Evolutionary conservation across 148 eudicot species (phyloP).

Genomic region (Chenopodium berlandieri): DNA sequence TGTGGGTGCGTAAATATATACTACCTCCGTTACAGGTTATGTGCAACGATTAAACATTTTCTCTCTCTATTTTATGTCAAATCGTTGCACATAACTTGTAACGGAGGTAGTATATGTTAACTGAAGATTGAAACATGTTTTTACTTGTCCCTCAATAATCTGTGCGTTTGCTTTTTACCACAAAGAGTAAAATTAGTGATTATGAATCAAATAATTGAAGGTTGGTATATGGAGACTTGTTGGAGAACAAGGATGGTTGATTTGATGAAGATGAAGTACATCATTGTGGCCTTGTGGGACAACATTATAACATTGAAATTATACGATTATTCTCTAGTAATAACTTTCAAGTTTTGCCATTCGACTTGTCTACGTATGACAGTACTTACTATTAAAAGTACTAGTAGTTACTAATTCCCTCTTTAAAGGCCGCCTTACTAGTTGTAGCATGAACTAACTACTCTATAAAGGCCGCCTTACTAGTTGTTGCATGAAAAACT

Average conservation of each 20-base stretch:
- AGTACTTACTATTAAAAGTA: background rate
- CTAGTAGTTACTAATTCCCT: too few relatives aligned
- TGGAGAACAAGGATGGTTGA: background rate
- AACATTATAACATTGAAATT: background rate
- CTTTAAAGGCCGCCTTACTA: slow-evolving; percentile 1
- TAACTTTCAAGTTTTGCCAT: background rate
- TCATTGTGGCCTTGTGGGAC: background rate
- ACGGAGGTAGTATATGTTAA: too few relatives aligned
- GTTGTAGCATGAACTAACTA: background rate
- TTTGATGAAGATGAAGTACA: background rate
- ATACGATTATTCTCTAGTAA: background rate
- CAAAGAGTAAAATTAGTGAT: background rate
- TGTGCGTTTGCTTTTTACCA: background rate
- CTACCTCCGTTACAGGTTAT: too few relatives aligned
- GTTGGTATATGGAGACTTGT: background rate
- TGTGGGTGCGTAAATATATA: background rate
- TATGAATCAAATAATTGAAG: background rate
- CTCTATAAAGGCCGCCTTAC: background rate
- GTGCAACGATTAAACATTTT: too few relatives aligned
- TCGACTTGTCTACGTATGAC: background rate
- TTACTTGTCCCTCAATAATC: background rate
- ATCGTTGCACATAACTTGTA: too few relatives aligned
- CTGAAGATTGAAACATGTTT: background rate
- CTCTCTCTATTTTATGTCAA: too few relatives aligned
- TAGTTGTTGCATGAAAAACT: background rate